Conservation (phyloP, 2,329 filamentous ascomycete genomes). For the Laburnicola sp. region DNA sequence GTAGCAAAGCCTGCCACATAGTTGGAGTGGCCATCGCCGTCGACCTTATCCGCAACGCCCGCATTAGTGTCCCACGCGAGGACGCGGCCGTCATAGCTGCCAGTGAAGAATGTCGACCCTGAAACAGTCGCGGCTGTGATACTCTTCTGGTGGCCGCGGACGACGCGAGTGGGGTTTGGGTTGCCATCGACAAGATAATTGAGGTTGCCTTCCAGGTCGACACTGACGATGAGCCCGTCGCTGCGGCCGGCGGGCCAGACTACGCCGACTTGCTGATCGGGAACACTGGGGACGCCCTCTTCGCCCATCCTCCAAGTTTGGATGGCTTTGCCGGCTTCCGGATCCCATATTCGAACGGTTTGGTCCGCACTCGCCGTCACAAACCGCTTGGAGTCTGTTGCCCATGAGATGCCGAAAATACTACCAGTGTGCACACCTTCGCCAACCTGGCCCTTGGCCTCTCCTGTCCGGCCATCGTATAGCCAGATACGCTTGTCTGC, state of each 20-base stretch:
- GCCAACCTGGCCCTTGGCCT: constrained; percentile 74
- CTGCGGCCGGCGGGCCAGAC: constrained; percentile 81
- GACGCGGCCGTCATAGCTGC: constrained; percentile 87
- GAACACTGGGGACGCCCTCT: constrained; percentile 70
- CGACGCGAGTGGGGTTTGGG: constrained; percentile 67
- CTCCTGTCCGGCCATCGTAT: constrained; percentile 95
- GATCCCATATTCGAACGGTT: constrained; percentile 93
- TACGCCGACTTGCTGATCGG: constrained; percentile 91
- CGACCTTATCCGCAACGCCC: constrained; percentile 70
- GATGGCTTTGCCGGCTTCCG: constrained; percentile 72
- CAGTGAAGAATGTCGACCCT: constrained; percentile 74
- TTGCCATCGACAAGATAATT: constrained; percentile 81
- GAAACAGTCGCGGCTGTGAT: constrained; percentile 74
- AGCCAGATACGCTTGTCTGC: constrained; percentile 92
- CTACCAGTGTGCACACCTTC: constrained; percentile 88
- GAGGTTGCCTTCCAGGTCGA: constrained; percentile 85
- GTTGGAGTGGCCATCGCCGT: constrained; percentile 82
- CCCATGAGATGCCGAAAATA: constrained; percentile 91
- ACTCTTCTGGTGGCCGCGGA: constrained; percentile 89
- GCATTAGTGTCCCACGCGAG: constrained; percentile 78
- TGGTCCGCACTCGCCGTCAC: constrained; percentile 93
- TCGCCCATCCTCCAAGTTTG: constrained; percentile 85
- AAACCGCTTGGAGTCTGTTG: constrained; percentile 79
- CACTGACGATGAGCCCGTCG: constrained; percentile 86
- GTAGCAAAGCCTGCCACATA: constrained; percentile 78